Base-by-base conservation (phyloP, 306 rosid species). In the Arachis stenosperma region DNA sequence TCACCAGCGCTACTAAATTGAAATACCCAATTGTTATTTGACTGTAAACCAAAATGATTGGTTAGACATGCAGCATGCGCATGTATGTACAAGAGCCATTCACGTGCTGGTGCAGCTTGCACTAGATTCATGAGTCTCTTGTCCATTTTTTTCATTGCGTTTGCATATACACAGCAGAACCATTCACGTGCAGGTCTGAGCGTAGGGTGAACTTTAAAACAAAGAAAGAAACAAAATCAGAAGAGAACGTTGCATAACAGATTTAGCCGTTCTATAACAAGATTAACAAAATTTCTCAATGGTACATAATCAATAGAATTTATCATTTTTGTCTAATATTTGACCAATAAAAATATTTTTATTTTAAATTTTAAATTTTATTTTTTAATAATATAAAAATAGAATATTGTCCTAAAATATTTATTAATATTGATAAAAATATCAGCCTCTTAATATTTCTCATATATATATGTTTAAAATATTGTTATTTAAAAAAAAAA, bases 41-140 rank as follows among this genome's bases (percentile, higher is more conserved):
- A 22, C 27, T 22, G 43, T 2, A 40, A 4, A 17, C 67, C 53
- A 53, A 36, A 59, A 10, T 61, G 67, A 57, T 69, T 61, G 29
- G 42, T 51, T 14, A 44, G 36, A 8, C 61, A n/a, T 29, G 27
- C 27, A 22, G 27, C 27, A 22, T 22, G 27, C 27, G 27, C 27
- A 22, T 22, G 27, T 22, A 22, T 43, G 13, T 68, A n/a, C 33
- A 37, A 10, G 56, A 57, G 65, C 46, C 69, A 41, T 40, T 70
- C 74, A 80, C 77, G 65, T 75, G 73, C 53, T 6, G 69, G 27
- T 14, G 41, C 74, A 47, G 66, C 55, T 65, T 56, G 22, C 22
- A 6, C 27, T 22, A 22, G 27, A 29, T 3, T 29, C 53, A 36
- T 46, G n/a, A 53, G 17, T 37, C 73, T 46, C 40, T 44, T 33